These are phyloP conservation scores for Gleditsia sinensis DNA, from an alignment of 306 rosid species.

Conservation along the genomic window DNA sequence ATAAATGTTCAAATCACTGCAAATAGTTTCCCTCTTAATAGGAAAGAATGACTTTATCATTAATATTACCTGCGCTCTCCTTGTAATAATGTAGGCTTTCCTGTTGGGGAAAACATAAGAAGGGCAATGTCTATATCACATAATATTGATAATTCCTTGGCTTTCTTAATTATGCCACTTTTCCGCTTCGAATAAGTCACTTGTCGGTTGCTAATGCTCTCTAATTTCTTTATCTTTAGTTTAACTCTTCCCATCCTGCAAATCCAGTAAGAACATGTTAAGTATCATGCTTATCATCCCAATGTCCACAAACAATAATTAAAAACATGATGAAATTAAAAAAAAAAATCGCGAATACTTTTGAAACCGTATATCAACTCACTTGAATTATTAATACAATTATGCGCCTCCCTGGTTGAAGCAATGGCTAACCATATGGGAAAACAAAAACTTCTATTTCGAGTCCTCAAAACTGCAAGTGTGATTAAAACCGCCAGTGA, in stretches of 20 bases:
- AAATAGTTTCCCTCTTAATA: background rate
- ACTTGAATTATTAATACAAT: constrained; percentile 26
- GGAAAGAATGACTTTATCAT: background rate
- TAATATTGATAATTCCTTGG: constrained; percentile 68
- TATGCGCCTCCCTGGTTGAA: constrained; percentile 23
- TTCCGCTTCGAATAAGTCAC: constrained; percentile 74
- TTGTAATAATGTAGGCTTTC: constrained; percentile 60
- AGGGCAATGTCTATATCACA: constrained; percentile 70
- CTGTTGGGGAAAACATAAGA: constrained; percentile 88
- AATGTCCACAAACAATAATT: constrained; percentile 1
- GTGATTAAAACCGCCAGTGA: background rate
- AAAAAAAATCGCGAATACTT: background rate
- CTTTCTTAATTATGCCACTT: constrained; percentile 79
- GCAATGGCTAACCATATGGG: constrained; percentile 11
- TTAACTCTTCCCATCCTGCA: constrained; percentile 89
- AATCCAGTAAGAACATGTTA: constrained; percentile 23
- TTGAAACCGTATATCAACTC: constrained; percentile 16
- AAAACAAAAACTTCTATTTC: background rate
- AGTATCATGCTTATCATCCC: background rate
- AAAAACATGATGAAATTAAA: background rate
- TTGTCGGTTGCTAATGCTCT: constrained; percentile 69
- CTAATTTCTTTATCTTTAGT: constrained; percentile 77
- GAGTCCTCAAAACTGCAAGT: constrained; percentile 1
- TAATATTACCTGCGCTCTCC: constrained; percentile 67
- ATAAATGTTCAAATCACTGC: background rate